Evolutionary conservation across 2,329 filamentous ascomycete genomes (phyloP).

Genomic region (Cladophialophora immunda): DNA sequence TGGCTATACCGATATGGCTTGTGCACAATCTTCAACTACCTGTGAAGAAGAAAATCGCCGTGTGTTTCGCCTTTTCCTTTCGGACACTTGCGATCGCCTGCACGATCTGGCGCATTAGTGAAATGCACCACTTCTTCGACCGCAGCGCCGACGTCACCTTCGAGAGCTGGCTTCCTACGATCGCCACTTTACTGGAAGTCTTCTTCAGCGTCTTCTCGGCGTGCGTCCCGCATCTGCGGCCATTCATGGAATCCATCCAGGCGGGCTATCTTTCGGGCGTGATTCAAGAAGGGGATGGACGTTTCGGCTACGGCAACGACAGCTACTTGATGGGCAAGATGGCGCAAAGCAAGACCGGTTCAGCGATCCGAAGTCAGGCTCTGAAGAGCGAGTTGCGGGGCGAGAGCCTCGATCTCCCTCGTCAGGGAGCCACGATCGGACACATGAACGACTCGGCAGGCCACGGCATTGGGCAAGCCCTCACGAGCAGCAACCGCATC

Average conservation of each 20-base stretch:
- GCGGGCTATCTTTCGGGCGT: slow-evolving; percentile 31
- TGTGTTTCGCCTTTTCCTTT: slow-evolving; percentile 35
- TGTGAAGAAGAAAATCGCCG: slow-evolving; percentile 34
- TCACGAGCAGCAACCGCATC: slow-evolving; percentile 20
- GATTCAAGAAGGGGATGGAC: slow-evolving; percentile 26
- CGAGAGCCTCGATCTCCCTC: slow-evolving; percentile 29
- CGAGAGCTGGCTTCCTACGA: slow-evolving; percentile 30
- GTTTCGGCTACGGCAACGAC: slow-evolving; percentile 33
- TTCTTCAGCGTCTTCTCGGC: slow-evolving; percentile 29
- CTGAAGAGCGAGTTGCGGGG: slow-evolving; percentile 22
- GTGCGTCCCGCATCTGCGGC: slow-evolving; percentile 30
- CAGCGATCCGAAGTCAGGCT: slow-evolving; percentile 26
- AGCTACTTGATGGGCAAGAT: slow-evolving; percentile 34
- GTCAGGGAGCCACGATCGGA: slow-evolving; percentile 17
- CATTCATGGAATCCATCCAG: slow-evolving; percentile 35
- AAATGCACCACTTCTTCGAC: slow-evolving; percentile 24
- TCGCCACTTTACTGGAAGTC: slow-evolving; percentile 28
- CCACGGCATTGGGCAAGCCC: slow-evolving; percentile 23
- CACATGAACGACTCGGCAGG: not conserved
- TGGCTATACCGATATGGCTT: slow-evolving; percentile 38
- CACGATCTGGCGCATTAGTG: slow-evolving; percentile 27
- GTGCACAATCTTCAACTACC: slow-evolving; percentile 38
- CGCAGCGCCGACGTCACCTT: slow-evolving; percentile 28
- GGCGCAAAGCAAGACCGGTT: slow-evolving; percentile 25
- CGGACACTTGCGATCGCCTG: slow-evolving; percentile 22